phyloP scores from a whole-genome alignment of 495 filamentous ascomycete species.

The Penicillium bialowiezense region DNA sequence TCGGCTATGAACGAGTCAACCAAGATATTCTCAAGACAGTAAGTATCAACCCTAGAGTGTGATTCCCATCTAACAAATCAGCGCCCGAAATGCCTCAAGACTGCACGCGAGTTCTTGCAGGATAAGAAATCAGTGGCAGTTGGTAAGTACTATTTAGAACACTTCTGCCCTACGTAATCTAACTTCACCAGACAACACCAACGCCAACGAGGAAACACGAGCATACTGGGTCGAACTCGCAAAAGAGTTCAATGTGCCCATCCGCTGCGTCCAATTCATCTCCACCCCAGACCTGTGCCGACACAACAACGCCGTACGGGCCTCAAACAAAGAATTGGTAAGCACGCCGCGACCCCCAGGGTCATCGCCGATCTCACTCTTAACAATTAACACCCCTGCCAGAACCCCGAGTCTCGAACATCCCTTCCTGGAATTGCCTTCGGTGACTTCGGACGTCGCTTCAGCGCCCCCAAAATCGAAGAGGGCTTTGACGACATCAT shows the following conservation, averaged over 20 bases:
- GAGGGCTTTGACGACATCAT: constrained; percentile 87
- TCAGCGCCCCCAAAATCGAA: constrained; percentile 62
- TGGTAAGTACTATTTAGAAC: constrained; percentile 51
- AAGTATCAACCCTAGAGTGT: constrained; percentile 19
- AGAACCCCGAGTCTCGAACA: constrained; percentile 79
- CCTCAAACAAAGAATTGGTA: constrained; percentile 56
- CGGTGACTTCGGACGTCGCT: constrained; percentile 64
- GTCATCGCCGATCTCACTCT: not conserved
- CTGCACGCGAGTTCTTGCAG: constrained; percentile 60
- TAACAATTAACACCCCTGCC: constrained; percentile 28
- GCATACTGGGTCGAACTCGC: constrained; percentile 73
- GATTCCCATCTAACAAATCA: constrained; percentile 18
- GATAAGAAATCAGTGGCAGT: constrained; percentile 68
- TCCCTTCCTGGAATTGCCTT: constrained; percentile 80
- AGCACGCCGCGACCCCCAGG: too few species aligned
- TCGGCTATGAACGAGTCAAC: constrained; percentile 83
- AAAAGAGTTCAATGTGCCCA: constrained; percentile 63
- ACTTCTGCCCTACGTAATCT: not conserved
- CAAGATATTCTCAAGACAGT: constrained; percentile 87
- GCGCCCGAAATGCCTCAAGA: constrained; percentile 82
- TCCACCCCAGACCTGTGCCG: constrained; percentile 68
- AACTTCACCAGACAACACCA: constrained; percentile 76
- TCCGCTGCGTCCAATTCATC: constrained; percentile 85
- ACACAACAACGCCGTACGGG: constrained; percentile 86
- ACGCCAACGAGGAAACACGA: constrained; percentile 73